These are phyloP conservation scores for Euphorbia tirucalli DNA, from an alignment of 345 rosid genomes.

Conservation along the genomic window DNA sequence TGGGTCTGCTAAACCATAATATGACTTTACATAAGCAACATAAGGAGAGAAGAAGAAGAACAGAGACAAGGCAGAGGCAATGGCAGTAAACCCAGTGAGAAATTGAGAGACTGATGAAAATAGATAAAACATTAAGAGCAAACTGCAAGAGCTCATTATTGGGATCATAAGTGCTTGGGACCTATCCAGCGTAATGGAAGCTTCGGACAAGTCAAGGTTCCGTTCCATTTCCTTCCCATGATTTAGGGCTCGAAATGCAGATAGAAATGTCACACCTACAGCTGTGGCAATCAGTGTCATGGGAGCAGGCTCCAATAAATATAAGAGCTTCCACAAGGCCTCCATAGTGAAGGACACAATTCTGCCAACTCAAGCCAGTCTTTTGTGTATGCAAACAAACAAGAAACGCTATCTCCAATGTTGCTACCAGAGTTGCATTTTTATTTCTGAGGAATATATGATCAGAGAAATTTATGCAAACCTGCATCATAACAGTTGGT, in stretches of 20 bases:
- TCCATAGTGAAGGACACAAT: slow-evolving; percentile 43
- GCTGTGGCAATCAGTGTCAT: slow-evolving; percentile 79
- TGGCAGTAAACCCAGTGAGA: slow-evolving; percentile 84
- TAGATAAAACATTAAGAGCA: slow-evolving; percentile 92
- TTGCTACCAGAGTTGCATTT: slow-evolving; percentile 32
- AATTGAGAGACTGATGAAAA: slow-evolving; percentile 90
- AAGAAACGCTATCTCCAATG: slow-evolving; percentile 3
- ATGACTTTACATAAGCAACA: slow-evolving; percentile 53
- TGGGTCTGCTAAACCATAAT: slow-evolving; percentile 75
- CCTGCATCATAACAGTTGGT: slow-evolving; percentile 31
- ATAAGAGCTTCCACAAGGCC: slow-evolving; percentile 76
- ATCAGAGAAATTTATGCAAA: slow-evolving; percentile 33
- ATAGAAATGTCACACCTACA: slow-evolving; percentile 79
- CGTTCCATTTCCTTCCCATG: slow-evolving; percentile 94
- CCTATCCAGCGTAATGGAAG: slow-evolving; percentile 77
- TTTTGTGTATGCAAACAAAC: slow-evolving; percentile 10
- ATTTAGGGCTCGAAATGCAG: slow-evolving; percentile 94
- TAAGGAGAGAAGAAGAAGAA: slow-evolving; percentile 80
- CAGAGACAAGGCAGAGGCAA: slow-evolving; percentile 84
- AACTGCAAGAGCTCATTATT: slow-evolving; percentile 93
- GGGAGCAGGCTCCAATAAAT: slow-evolving; percentile 89
- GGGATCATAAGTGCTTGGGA: slow-evolving; percentile 98
- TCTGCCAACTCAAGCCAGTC: slow-evolving; percentile 20
- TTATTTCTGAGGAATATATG: slow-evolving; percentile 14
- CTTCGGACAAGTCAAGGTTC: slow-evolving; percentile 78